phyloP scores from a whole-genome alignment of 192 early-diverging fungal species.

The Endogone sp. region DNA sequence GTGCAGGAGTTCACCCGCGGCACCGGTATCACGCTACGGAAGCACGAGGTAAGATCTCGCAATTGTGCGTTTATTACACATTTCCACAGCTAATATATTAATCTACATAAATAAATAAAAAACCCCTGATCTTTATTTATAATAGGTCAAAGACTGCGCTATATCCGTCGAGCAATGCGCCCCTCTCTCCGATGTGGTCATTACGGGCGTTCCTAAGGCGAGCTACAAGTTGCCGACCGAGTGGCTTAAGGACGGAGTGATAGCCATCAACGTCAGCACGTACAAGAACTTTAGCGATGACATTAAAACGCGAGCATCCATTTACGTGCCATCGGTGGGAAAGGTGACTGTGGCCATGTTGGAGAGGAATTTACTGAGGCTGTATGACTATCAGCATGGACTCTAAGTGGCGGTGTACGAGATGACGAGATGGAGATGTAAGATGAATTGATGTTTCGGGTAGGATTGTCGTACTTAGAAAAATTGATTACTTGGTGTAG shows the following conservation, averaged over 20 bases:
- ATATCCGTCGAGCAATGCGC: conserved; percentile 77
- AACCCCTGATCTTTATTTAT: conserved; percentile 24
- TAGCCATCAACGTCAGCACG: conserved; percentile 98
- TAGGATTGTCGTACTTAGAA: no score
- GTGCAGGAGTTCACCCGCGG: conserved; percentile 78
- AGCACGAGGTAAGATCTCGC: conserved; percentile 46
- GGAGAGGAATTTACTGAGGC: conserved; percentile 89
- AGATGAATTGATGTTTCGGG: no score
- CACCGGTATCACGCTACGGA: conserved; percentile 56
- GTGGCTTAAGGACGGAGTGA: conserved; percentile 93
- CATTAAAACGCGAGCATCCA: conserved; percentile 87
- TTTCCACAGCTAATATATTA: background rate
- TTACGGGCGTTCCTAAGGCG: conserved; percentile 91
- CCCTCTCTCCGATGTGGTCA: conserved; percentile 90
- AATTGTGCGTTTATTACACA: conserved; percentile 5
- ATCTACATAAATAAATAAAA: background rate
- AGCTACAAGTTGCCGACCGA: conserved; percentile 83
- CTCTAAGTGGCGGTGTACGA: no score
- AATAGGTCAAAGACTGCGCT: conserved; percentile 58
- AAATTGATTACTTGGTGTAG: no score
- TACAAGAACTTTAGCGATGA: conserved; percentile 93
- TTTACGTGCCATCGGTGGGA: conserved; percentile 95
- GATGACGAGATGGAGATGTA: no score
- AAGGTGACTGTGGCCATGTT: conserved; percentile 99
- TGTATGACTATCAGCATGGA: conserved; percentile 65